A percentile compares a stretch with the other conserved stretches of the same genome.
Conservation (phyloP, 371 early-diverging fungal species). For the Smittium culicis region DNA sequence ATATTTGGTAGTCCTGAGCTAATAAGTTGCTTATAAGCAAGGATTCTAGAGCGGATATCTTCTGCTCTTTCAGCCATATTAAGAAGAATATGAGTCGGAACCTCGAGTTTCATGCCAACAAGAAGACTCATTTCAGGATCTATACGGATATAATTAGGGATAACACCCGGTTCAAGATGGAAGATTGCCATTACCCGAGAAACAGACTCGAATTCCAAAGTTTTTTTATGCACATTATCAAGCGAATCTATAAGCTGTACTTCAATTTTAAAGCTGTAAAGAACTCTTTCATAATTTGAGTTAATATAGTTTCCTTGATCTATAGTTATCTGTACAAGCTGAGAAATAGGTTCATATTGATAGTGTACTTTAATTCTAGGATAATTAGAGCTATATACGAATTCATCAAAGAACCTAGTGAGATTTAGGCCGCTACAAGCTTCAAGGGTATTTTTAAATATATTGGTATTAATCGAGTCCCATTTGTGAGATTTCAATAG, state of each 20-base stretch:
- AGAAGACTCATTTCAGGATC: constrained; percentile 6
- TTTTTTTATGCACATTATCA: neutral
- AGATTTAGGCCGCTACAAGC: neutral
- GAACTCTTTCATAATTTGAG: neutral
- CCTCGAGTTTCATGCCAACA: neutral
- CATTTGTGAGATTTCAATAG: neutral
- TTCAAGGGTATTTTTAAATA: constrained; percentile 1
- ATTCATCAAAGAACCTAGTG: constrained; percentile 8
- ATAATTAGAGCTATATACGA: constrained; percentile 3
- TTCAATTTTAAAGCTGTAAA: constrained; percentile 3
- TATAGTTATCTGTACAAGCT: constrained; percentile 5
- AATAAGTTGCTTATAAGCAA: neutral
- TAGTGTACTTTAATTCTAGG: constrained; percentile 5
- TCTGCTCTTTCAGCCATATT: constrained; percentile 1
- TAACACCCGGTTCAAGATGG: neutral
- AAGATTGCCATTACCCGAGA: neutral
- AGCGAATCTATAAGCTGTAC: neutral
- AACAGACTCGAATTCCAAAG: neutral
- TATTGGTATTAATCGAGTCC: neutral
- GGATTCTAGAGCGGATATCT: constrained; percentile 5
- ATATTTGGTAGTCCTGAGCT: constrained; percentile 2
- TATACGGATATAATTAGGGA: neutral
- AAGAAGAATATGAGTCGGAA: neutral
- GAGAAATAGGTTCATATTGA: constrained; percentile 2
- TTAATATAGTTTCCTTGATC: constrained; percentile 3